phyloP scores from a whole-genome alignment of 1,139 yeast species.

The Debaryomyces subglobosus region DNA sequence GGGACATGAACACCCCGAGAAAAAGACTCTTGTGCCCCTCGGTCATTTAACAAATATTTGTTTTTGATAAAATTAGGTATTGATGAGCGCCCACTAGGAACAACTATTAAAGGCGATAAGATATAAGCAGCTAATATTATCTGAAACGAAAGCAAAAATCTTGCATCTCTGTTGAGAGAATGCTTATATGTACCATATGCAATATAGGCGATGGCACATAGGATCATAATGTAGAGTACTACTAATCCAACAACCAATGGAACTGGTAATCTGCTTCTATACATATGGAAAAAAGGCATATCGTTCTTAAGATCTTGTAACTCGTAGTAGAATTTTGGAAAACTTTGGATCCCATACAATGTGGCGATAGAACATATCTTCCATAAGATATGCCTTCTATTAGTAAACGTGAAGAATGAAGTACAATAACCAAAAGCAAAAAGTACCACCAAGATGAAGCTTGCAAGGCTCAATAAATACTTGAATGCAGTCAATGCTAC shows the following conservation, averaged over 20 bases:
- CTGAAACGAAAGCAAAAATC: neutral
- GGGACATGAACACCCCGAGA: neutral
- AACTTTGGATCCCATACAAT: conserved; percentile 1
- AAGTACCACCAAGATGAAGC: neutral
- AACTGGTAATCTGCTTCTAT: neutral
- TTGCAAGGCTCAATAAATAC: neutral
- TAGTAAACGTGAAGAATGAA: conserved; percentile 1
- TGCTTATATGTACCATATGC: neutral
- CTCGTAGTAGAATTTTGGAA: neutral
- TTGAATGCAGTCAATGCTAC: neutral
- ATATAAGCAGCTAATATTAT: neutral
- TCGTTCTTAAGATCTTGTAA: neutral
- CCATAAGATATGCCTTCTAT: neutral
- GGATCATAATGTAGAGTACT: neutral
- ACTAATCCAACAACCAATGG: neutral
- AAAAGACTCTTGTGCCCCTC: neutral
- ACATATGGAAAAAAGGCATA: neutral
- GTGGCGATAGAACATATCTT: neutral
- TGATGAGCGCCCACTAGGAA: neutral
- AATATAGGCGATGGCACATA: neutral
- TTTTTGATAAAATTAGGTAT: neutral
- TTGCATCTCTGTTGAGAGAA: neutral
- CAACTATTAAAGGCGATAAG: conserved; percentile 1
- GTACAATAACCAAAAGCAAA: conserved; percentile 7
- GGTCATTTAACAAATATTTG: neutral